Evolutionary conservation across 2,329 filamentous ascomycete genomes (phyloP).

Genomic region (Magnaporthiopsis incrustans): DNA sequence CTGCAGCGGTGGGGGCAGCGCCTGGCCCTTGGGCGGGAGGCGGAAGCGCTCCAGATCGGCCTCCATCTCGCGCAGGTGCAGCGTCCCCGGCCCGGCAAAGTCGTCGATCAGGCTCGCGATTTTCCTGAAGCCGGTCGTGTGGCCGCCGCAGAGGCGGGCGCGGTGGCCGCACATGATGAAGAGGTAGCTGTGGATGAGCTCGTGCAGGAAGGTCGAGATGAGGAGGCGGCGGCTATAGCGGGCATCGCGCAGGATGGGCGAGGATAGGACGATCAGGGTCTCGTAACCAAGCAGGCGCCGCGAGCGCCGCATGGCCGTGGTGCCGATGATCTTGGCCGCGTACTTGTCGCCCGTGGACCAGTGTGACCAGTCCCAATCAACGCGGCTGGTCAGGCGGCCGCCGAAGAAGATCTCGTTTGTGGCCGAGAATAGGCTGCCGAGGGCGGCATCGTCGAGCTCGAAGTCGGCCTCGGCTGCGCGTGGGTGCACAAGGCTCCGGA

Average conservation of each 20-base stretch:
- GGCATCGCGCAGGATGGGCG: slow-evolving; percentile 46
- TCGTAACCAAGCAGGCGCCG: slow-evolving; percentile 44
- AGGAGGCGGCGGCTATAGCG: slow-evolving; percentile 52
- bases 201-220: slow-evolving; percentile 58
- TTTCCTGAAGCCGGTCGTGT: slow-evolving; percentile 50
- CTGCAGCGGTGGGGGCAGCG: slow-evolving; percentile 1
- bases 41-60: slow-evolving; percentile 40
- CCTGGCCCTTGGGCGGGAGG: slow-evolving; percentile 1
- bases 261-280: slow-evolving; percentile 54
- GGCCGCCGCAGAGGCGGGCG: slow-evolving; percentile 47
- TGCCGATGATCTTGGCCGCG: slow-evolving; percentile 50
- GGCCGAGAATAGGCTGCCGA: slow-evolving; percentile 50
- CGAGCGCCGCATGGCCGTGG: slow-evolving; percentile 48
- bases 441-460: slow-evolving; percentile 46
- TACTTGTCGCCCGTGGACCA: slow-evolving; percentile 40
- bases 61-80: slow-evolving; percentile 52
- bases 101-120: slow-evolving; percentile 53
- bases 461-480: slow-evolving; percentile 38
- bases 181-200: slow-evolving; percentile 59
- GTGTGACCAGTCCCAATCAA: slow-evolving; percentile 56
- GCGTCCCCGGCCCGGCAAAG: slow-evolving; percentile 48
- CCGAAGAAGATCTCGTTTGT: slow-evolving; percentile 57
- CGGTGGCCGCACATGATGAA: slow-evolving; percentile 54
- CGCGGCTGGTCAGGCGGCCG: slow-evolving; percentile 46
- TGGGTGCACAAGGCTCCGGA: slow-evolving; percentile 48